Evolutionary conservation across 768 basidiomycete species (phyloP), one percentile per base, ranked within the genome.

Genomic region (Termitomyces sp.): DNA sequence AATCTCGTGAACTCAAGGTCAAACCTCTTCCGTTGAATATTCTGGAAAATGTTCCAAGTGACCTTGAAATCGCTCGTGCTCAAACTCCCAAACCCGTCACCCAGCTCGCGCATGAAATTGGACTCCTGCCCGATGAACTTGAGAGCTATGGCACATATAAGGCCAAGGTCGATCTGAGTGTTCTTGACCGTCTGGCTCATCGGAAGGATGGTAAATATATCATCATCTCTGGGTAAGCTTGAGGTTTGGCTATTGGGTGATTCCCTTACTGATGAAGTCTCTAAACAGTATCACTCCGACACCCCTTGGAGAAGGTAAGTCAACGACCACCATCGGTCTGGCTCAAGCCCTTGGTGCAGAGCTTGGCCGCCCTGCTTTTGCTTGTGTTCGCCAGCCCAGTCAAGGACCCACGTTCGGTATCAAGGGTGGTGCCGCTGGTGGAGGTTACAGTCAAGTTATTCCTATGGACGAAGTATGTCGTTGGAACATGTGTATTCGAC

Each of bases 341-440:
- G 93, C 95, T 9, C 96, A 99, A 70, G 96, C 96, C 34, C 81
- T 99, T 59, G 94, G 94, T 45, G 97, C 95, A 48, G 94, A 97
- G 71, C 84, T 98, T 37, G 87, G 88, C 59, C 93, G 95, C 57
- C 89, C 93, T 34, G 83, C 94, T 11, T 98, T 97, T 72, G 96
- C 97, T 48, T 97, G 95, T 71, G 95, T 98, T 24, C 89, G 96
- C 57, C 97, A 99, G 70, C 97, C 97, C 4, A 95, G 93, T 76
- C 96, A 99, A 73, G 96, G 97, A 13, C 96, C 96, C 36, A 98
- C 96, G 0, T 99, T 98, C 70, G 96, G 96, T 65, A 97, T 99
- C 79, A 99, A 99, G 75, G 96, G 96, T 65, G 97, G 96, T 66
- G 96, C 96, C 39, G 96, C 96, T 45, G 96, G 97, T 42, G 96